Evolutionary conservation across 257 asterid species (phyloP).

Genomic region (Scutellaria baicalensis): DNA sequence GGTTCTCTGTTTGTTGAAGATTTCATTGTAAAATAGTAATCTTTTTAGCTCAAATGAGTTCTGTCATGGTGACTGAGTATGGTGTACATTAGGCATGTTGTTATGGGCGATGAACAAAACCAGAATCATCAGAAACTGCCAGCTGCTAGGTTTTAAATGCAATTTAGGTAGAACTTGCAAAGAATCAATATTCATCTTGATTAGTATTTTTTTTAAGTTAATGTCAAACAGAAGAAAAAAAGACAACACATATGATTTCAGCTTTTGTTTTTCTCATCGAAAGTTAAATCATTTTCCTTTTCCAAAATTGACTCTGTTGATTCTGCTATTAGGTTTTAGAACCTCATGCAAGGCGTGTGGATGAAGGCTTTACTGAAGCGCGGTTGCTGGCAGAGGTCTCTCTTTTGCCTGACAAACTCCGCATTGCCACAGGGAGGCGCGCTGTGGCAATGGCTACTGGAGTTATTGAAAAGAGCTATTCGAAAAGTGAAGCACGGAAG

Average conservation of each 20-base stretch:
- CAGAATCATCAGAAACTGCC: neutral
- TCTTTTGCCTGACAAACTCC: slow-evolving; percentile 87
- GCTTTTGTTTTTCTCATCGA: neutral
- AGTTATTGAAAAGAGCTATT: slow-evolving; percentile 59
- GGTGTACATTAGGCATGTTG: neutral
- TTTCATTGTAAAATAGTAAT: neutral
- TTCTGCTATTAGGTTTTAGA: slow-evolving; percentile 61
- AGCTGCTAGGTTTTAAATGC: neutral
- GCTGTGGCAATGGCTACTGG: slow-evolving; percentile 99
- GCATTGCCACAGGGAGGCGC: slow-evolving; percentile 86
- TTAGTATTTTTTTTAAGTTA: neutral
- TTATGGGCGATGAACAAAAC: neutral
- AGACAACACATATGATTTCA: neutral
- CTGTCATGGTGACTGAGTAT: neutral
- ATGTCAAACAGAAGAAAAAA: neutral
- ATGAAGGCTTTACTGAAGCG: slow-evolving; percentile 91
- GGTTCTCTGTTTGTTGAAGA: neutral
- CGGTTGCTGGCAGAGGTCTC: slow-evolving; percentile 73
- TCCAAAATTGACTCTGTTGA: neutral
- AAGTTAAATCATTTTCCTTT: neutral
- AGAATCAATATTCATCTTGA: neutral
- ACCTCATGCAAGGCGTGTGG: slow-evolving; percentile 83
- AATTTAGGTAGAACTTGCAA: neutral
- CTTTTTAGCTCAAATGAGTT: neutral
- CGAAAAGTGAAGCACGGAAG: slow-evolving; percentile 61